phyloP scores from a whole-genome alignment of 2,329 filamentous ascomycete species.

The Chaetomium sp. region DNA sequence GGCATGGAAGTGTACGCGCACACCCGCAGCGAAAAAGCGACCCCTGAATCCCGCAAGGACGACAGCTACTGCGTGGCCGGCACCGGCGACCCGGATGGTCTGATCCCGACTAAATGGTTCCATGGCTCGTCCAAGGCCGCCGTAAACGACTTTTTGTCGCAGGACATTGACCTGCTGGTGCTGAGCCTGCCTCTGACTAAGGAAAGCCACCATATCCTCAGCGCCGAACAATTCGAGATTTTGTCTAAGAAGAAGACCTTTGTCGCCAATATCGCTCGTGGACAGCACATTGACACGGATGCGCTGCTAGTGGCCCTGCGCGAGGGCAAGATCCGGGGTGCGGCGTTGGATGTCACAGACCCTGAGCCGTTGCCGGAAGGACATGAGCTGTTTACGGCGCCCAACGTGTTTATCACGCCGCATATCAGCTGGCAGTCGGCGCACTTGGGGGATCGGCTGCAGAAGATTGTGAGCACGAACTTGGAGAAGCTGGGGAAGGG shows the following conservation, averaged over 20 bases:
- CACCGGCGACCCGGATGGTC: slow-evolving; percentile 44
- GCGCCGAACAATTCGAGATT: slow-evolving; percentile 37
- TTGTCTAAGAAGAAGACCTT: slow-evolving; percentile 43
- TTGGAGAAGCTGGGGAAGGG: slow-evolving; percentile 26
- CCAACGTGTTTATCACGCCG: slow-evolving; percentile 54
- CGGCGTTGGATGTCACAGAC: slow-evolving; percentile 65
- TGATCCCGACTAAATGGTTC: slow-evolving; percentile 38
- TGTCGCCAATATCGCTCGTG: slow-evolving; percentile 60
- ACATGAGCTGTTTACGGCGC: slow-evolving; percentile 57
- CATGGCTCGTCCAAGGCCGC: slow-evolving; percentile 29
- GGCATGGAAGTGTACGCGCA: slow-evolving; percentile 65
- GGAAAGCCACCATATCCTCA: slow-evolving; percentile 36
- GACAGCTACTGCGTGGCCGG: slow-evolving; percentile 58
- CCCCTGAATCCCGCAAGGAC: slow-evolving; percentile 52
- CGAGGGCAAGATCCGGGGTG: slow-evolving; percentile 40
- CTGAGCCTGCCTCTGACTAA: slow-evolving; percentile 37
- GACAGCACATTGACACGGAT: slow-evolving; percentile 33
- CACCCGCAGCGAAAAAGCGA: slow-evolving; percentile 53
- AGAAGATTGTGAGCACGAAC: slow-evolving; percentile 27
- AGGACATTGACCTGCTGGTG: slow-evolving; percentile 39
- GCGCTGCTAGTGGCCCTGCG: slow-evolving; percentile 53
- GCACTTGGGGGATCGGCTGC: slow-evolving; percentile 23
- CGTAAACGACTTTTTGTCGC: slow-evolving; percentile 37
- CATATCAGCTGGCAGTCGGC: slow-evolving; percentile 33
- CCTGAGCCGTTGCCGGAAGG: slow-evolving; percentile 62